phyloP scores from a whole-genome alignment of 208 protist species.

The Trypanosoma avium region DNA sequence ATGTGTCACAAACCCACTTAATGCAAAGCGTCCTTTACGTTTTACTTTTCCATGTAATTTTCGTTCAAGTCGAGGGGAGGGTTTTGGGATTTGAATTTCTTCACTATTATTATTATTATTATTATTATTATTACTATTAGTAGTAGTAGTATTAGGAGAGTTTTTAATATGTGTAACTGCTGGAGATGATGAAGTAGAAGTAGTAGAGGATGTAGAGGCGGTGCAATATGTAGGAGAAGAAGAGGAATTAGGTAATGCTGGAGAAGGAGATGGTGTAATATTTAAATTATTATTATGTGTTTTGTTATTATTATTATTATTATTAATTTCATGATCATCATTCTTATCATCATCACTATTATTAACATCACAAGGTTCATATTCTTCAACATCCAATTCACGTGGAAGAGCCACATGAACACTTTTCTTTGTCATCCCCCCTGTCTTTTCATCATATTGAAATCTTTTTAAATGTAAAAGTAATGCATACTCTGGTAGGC shows the following conservation, averaged over 20 bases:
- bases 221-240: too few species aligned
- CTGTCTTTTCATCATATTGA: slow-evolving; percentile 76
- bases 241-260: too few species aligned
- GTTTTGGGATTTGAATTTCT: slow-evolving; percentile 25
- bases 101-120: slow-evolving; percentile 13
- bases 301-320: slow-evolving; percentile 12
- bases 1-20: slow-evolving; percentile 91
- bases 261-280: too few species aligned
- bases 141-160: too few species aligned
- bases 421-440: slow-evolving; percentile 71
- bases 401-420: slow-evolving; percentile 88
- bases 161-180: too few species aligned
- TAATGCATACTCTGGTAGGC: slow-evolving; percentile 82
- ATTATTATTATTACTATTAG: background rate
- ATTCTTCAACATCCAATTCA: slow-evolving; percentile 86
- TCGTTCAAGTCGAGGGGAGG: slow-evolving; percentile 32
- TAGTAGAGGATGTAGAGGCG: too few species aligned
- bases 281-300: too few species aligned
- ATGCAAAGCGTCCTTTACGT: slow-evolving; percentile 79
- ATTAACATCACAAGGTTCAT: slow-evolving; percentile 31
- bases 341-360: background rate
- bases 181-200: too few species aligned
- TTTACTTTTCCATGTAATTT: slow-evolving; percentile 55
- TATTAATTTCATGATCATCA: background rate
- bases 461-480: slow-evolving; percentile 92